Conservation (phyloP, 2,329 filamentous ascomycete genomes). For the Aspergillus pseudoviridinutans region DNA sequence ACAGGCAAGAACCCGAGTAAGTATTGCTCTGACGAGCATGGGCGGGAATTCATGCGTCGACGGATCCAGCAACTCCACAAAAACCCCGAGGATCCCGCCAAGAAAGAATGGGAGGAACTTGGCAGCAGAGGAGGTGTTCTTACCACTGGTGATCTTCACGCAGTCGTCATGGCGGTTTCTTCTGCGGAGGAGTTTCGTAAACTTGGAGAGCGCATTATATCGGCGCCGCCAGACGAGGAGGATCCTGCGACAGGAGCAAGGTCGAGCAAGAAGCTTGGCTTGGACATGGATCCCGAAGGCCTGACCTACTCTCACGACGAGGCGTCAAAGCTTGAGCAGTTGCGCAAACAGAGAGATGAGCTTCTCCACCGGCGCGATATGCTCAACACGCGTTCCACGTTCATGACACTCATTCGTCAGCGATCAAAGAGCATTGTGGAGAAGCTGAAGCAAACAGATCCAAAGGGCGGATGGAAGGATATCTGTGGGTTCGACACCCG, state of each 20-base stretch:
- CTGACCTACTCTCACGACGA: slow-evolving; percentile 37
- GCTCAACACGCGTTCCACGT: slow-evolving; percentile 39
- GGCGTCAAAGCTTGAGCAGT: slow-evolving; percentile 34
- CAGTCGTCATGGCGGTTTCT: slow-evolving; percentile 32
- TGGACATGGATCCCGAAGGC: slow-evolving; percentile 26
- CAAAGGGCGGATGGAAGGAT: slow-evolving; percentile 45
- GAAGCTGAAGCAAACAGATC: slow-evolving; percentile 41
- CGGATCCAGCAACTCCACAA: slow-evolving; percentile 28
- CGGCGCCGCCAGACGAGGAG: slow-evolving; percentile 26
- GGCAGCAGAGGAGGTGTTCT: slow-evolving; percentile 43
- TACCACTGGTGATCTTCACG: slow-evolving; percentile 40
- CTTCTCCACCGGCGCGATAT: slow-evolving; percentile 36
- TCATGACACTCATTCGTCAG: slow-evolving; percentile 41
- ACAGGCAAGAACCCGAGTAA: slow-evolving; percentile 41
- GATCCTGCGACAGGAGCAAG: slow-evolving; percentile 13
- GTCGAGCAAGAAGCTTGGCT: slow-evolving; percentile 22
- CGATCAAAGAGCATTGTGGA: slow-evolving; percentile 42
- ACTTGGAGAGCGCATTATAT: slow-evolving; percentile 37
- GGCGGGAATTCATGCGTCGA: slow-evolving; percentile 42
- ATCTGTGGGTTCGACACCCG: slow-evolving; percentile 47
- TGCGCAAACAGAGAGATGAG: slow-evolving; percentile 31
- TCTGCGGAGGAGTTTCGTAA: slow-evolving; percentile 40
- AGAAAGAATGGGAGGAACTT: slow-evolving; percentile 26
- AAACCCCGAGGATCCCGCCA: slow-evolving; percentile 17
- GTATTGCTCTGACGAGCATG: slow-evolving; percentile 49